Evolutionary conservation across 805 yeast species (phyloP), one percentile per base, ranked within the genome.

Genomic region (Kregervanrija fluxuum): DNA sequence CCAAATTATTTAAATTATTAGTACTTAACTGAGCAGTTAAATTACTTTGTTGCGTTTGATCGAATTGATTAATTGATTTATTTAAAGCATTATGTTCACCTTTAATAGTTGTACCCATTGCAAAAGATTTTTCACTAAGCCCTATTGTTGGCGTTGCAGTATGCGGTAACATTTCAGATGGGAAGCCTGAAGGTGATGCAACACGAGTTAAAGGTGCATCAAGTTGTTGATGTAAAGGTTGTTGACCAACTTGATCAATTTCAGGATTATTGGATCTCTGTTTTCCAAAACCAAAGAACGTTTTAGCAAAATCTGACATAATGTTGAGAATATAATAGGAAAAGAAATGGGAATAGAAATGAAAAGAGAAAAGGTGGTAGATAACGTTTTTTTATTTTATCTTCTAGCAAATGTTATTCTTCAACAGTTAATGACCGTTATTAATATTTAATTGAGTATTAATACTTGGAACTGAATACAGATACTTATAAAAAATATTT

Each of bases 71-170:
- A 54, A 68, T 48, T 53, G 69, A 53, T 54, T 62, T 54, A 44
- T 57, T 59, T 14, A 59, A 47, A 32, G 60, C 61, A 37, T 51
- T 56, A 31, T 62, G 65, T 28, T 64, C 65, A 3, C 68, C 60
- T 39, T 65, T 67, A 9, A 75, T 70, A 1, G 84, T 82, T 5
- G 88, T 82, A 2, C 89, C 90, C 61, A 80, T 75, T 1, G 77
- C 90, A 61, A 79, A 72, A 2, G 82, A 73, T 46, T 73, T 73
- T 48, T 76, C 75, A 40, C 80, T 71, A 9, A 83, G 63, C 0
- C 89, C 89, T 2, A 85, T 82, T 2, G 91, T 82, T 14, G 90
- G 85, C 5, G 79, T 69, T 1, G 79, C 69, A 1, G 77, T 68
- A 34, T 69, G 69, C 49, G 77, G 67, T 44, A 76, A 46, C 51